Base-by-base conservation (phyloP, 108 stramenopile genomes). In the Aureococcus anophagefferens region DNA sequence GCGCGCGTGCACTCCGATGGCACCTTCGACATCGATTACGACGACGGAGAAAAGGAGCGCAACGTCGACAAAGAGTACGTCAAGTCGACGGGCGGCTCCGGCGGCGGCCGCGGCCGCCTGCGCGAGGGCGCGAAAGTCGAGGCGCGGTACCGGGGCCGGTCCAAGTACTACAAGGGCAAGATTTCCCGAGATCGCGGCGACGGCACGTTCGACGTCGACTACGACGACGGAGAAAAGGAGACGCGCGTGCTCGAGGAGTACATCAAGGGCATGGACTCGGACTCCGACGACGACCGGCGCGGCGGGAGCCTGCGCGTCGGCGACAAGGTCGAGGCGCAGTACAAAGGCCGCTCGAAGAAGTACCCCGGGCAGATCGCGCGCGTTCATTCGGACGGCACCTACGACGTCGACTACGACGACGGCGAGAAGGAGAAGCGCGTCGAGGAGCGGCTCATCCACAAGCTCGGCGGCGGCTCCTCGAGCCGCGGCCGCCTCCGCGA, bases 141-240 rank as follows among this genome's bases (percentile, higher is more conserved):
- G 68, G 83, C 81, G 35, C 63, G 79, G 15, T 84, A 77, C 76
- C 72, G 81, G 0, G 82, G 82, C 11, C 46, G 76, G 59, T 28
- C 68, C 0, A 66, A 45, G 30, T 84, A 68, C 45, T 59, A 59
- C 51, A 59, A 59, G 32, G 51, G 51, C 51, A 59, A 59, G 51
- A 28, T 59, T 1, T 25, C 14, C 31, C 66, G 73, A 0, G 63
- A 32, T 3, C 73, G 76, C 35, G 34, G 67, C 5, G 80, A 87
- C 44, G 86, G 86, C 0, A 86, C 85, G 0, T 86, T 79, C 62
- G 64, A 77, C 40, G 71, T 87, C 0, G 17, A 30, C 21, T 71
- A 59, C 35, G 70, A 71, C 32, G 70, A 71, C 35, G 70, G 70
- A 14, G 70, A 71, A 17, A 0, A n/a, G 25, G 85, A 84, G 35